Evolutionary conservation across 768 basidiomycete species (phyloP).

Genomic region (Lactarius sp.): DNA sequence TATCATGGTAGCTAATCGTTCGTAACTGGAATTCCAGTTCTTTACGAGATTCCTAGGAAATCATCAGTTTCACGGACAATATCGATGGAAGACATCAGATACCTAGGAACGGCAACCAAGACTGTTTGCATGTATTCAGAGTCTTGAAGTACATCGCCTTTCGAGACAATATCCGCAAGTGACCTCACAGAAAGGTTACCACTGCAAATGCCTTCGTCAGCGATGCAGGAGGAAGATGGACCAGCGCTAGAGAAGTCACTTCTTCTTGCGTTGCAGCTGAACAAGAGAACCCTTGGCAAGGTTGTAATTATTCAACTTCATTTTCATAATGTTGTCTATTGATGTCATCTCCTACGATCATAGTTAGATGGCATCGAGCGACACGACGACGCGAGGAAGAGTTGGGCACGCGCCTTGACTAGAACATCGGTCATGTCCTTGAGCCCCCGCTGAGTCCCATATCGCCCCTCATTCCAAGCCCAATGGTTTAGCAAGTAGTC

Average conservation of each 20-base stretch:
- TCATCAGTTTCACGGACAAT: background rate
- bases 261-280: slow-evolving; percentile 92
- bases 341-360: slow-evolving; percentile 79
- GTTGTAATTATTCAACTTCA: slow-evolving; percentile 88
- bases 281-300: slow-evolving; percentile 88
- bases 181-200: slow-evolving; percentile 94
- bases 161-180: slow-evolving; percentile 76
- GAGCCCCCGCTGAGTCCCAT: slow-evolving; percentile 76
- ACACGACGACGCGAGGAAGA: slow-evolving; percentile 2
- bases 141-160: slow-evolving; percentile 76
- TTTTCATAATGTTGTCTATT: slow-evolving; percentile 91
- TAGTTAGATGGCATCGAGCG: slow-evolving; percentile 15
- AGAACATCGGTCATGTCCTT: slow-evolving; percentile 81
- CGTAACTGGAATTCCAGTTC: slow-evolving; percentile 88
- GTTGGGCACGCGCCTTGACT: slow-evolving; percentile 58
- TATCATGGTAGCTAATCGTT: slow-evolving; percentile 82
- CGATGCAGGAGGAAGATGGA: slow-evolving; percentile 12
- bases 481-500: slow-evolving; percentile 75
- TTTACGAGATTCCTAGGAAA: slow-evolving; percentile 64
- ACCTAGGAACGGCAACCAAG: slow-evolving; percentile 94
- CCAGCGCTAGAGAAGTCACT: slow-evolving; percentile 42
- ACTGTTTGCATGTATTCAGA: slow-evolving; percentile 94
- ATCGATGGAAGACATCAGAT: slow-evolving; percentile 29
- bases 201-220: slow-evolving; percentile 37
- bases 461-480: slow-evolving; percentile 93